Conservation (phyloP, 2,329 filamentous ascomycete genomes). For the Daldinia sp. region DNA sequence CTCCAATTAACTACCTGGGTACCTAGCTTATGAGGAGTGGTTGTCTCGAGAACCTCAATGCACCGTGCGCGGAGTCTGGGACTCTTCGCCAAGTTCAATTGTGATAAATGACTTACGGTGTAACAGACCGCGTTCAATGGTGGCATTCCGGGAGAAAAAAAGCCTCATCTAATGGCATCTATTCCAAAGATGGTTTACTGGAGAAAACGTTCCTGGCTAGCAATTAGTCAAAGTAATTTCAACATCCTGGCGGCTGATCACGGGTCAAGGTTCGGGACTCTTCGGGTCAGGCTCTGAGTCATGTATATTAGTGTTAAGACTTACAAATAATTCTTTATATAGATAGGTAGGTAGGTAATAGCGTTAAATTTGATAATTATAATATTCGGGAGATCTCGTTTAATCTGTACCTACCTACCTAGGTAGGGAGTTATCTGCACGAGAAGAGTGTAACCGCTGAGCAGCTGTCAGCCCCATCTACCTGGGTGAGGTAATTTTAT, state of each 20-base stretch:
- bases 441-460: too few species aligned
- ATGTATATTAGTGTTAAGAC: constrained; percentile 10
- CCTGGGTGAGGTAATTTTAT: neutral
- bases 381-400: neutral
- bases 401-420: neutral
- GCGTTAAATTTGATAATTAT: neutral
- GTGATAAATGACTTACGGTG: constrained; percentile 7
- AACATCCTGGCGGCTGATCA: constrained; percentile 21
- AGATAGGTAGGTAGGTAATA: neutral
- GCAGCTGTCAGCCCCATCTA: too few species aligned
- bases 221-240: constrained; percentile 7
- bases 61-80: neutral
- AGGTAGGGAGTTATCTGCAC: too few species aligned
- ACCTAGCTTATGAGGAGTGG: neutral
- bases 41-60: neutral
- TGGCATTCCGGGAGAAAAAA: constrained; percentile 20
- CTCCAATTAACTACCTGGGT: neutral
- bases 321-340: constrained; percentile 25
- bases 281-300: constrained; percentile 26
- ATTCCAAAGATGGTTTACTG: constrained; percentile 11
- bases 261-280: constrained; percentile 25
- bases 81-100: constrained; percentile 2
- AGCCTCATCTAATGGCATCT: constrained; percentile 21
- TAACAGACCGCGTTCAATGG: constrained; percentile 13
- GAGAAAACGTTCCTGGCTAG: constrained; percentile 6